phyloP scores from a whole-genome alignment of 257 asterid species.

The Forsythia viridissima region DNA sequence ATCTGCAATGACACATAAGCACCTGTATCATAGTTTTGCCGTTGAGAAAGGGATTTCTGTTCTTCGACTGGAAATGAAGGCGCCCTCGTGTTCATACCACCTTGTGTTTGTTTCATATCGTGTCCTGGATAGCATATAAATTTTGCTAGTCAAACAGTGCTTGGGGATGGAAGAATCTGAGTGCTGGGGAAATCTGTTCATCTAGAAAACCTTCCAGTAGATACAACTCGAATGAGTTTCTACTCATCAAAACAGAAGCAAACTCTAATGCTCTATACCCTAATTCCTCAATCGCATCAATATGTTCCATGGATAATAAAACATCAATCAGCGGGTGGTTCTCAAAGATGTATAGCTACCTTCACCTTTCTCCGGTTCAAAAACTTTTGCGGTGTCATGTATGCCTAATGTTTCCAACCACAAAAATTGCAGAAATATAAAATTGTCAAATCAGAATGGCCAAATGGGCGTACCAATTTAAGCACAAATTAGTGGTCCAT shows the following conservation, averaged over 20 bases:
- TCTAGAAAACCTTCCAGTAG: background rate
- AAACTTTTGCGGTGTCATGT: background rate
- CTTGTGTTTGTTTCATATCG: background rate
- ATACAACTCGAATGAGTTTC: background rate
- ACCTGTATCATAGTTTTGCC: background rate
- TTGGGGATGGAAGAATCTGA: background rate
- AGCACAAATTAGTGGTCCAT: background rate
- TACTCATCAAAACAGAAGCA: background rate
- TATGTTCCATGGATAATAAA: background rate
- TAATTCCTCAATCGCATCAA: background rate
- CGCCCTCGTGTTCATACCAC: constrained; percentile 6
- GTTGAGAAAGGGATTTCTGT: constrained; percentile 23
- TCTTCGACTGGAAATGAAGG: constrained; percentile 27
- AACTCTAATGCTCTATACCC: background rate
- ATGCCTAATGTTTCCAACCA: background rate
- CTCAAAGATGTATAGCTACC: background rate
- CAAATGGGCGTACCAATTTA: background rate
- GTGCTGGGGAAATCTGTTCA: background rate
- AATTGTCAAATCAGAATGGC: background rate
- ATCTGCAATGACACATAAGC: background rate
- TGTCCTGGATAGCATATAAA: background rate
- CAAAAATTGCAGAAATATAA: background rate
- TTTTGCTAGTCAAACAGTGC: background rate
- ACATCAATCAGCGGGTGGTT: background rate
- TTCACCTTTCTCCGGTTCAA: background rate